Conservation (phyloP, 345 rosid genomes). For the Balakata baccata region DNA sequence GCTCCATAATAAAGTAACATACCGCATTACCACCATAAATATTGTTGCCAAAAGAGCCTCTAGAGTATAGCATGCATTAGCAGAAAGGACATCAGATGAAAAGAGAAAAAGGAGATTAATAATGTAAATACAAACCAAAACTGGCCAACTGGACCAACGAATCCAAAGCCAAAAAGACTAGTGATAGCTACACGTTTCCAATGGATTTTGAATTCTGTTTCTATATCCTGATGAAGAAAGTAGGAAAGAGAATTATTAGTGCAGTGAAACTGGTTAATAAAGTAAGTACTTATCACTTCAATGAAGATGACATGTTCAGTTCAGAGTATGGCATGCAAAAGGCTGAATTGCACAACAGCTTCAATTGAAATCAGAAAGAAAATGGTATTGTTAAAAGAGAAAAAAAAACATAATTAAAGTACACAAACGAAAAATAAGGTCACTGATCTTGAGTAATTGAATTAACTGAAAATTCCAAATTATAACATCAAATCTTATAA, state of each 20-base stretch:
- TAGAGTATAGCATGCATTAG: not conserved
- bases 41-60: not conserved
- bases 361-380: not conserved
- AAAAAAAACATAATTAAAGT: not conserved
- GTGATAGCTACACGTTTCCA: conserved; percentile 81
- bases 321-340: not conserved
- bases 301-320: not conserved
- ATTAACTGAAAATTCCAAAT: conserved; percentile 9
- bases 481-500: not conserved
- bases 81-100: not conserved
- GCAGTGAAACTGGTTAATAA: conserved; percentile 11
- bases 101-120: not conserved
- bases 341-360: not conserved
- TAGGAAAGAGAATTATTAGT: conserved; percentile 5
- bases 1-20: not conserved
- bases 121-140: conserved; percentile 54
- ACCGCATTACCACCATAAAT: not conserved
- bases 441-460: not conserved
- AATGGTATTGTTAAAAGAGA: not conserved
- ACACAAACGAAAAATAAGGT: not conserved
- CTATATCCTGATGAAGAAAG: conserved; percentile 46
- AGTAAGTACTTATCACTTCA: not conserved
- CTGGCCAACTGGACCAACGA: conserved; percentile 87
- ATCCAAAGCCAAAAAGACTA: conserved; percentile 72
- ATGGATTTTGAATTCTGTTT: conserved; percentile 47